A percentile compares a stretch with the other conserved stretches of the same genome.
These are phyloP conservation scores for Lactarius deliciosus DNA, from an alignment of 768 basidiomycete genomes.

Conservation along the genomic window DNA sequence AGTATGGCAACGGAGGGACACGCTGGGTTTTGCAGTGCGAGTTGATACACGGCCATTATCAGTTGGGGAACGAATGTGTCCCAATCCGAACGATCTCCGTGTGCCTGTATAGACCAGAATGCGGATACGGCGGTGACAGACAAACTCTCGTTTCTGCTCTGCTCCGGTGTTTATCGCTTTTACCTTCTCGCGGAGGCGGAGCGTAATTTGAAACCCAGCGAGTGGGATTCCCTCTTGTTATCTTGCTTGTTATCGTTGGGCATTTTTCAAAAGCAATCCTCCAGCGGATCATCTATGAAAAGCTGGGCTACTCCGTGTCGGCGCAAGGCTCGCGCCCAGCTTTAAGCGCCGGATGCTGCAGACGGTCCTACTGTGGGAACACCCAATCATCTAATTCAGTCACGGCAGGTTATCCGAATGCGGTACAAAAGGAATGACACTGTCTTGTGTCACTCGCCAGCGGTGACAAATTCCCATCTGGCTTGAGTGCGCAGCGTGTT, in stretches of 20 bases:
- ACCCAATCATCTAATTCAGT: conserved; percentile 6
- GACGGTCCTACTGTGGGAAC: conserved; percentile 10
- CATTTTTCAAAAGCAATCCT: not conserved
- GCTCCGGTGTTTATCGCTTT: conserved; percentile 21
- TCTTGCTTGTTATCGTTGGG: not conserved
- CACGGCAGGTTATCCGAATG: conserved; percentile 9
- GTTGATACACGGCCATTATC: not conserved
- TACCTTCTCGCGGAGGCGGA: conserved; percentile 26
- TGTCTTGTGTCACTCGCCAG: conserved; percentile 10
- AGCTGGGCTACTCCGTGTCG: not conserved
- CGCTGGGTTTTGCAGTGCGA: not conserved
- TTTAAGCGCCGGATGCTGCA: conserved; percentile 10
- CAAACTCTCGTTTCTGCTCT: conserved; percentile 23
- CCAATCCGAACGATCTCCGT: not conserved
- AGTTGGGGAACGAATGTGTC: not conserved
- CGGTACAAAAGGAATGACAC: conserved; percentile 8
- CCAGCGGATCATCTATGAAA: not conserved
- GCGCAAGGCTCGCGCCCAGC: not conserved
- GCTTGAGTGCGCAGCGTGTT: conserved; percentile 1
- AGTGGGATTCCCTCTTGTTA: conserved; percentile 11
- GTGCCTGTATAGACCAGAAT: conserved; percentile 14
- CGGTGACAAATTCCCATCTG: conserved; percentile 6
- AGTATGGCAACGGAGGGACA: not conserved
- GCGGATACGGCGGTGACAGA: conserved; percentile 23
- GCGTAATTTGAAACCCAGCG: conserved; percentile 31